Evolutionary conservation across 176 grass and related monocot genomes (phyloP).

Genomic region (Carex littledalei): DNA sequence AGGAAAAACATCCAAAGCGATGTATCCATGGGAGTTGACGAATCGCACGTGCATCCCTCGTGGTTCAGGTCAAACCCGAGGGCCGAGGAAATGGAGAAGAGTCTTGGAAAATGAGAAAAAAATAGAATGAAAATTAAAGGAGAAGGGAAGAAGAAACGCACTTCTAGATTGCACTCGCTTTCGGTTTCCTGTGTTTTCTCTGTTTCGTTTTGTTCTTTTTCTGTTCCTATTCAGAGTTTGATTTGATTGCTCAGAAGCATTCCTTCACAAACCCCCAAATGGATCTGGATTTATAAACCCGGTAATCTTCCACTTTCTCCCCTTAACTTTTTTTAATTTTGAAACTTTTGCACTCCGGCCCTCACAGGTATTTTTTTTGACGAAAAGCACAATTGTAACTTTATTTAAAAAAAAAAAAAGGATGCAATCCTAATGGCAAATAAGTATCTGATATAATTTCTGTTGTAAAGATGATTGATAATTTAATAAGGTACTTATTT

Average conservation of each 20-base stretch:
- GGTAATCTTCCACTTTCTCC: neutral
- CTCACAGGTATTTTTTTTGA: neutral
- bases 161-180: constrained; percentile 22
- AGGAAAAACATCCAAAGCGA: neutral
- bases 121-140: neutral
- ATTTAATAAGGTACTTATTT: neutral
- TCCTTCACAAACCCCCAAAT: constrained; percentile 16
- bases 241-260: constrained; percentile 9
- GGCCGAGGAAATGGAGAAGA: neutral
- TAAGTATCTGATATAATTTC: neutral
- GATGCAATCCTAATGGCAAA: neutral
- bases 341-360: neutral
- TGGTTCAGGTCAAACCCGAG: constrained; percentile 22
- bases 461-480: neutral
- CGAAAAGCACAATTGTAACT: neutral
- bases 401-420: too few relatives aligned
- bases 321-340: neutral
- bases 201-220: neutral
- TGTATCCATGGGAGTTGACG: constrained; percentile 1
- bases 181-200: neutral
- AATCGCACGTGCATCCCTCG: neutral
- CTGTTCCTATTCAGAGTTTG: neutral
- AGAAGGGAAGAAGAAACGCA: constrained; percentile 18
- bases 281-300: constrained; percentile 14
- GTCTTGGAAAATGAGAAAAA: neutral